These are phyloP conservation scores for Zychaea mexicana DNA, from an alignment of 371 early-diverging fungal genomes.

Conservation along the genomic window DNA sequence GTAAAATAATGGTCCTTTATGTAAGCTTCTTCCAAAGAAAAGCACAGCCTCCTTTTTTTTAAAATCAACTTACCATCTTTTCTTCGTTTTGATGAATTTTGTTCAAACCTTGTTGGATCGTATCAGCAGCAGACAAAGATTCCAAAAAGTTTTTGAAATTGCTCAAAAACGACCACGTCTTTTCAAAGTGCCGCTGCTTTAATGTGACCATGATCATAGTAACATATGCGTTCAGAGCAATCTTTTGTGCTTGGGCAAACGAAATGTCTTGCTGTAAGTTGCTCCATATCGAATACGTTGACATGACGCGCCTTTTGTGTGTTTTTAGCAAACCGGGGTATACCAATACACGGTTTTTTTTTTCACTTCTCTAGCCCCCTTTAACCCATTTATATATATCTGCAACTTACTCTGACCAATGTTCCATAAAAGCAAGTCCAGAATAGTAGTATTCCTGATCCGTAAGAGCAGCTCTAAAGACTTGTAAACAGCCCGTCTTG, in stretches of 20 bases:
- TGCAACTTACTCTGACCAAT: constrained; percentile 40
- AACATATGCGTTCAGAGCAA: constrained; percentile 52
- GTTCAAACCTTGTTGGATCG: constrained; percentile 1
- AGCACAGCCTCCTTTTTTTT: no score
- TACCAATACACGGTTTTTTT: not conserved
- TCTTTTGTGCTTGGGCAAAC: constrained; percentile 32
- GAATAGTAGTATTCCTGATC: constrained; percentile 35
- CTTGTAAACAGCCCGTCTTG: constrained; percentile 41
- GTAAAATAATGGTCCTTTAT: not conserved
- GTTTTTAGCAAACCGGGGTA: no score
- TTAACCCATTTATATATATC: not conserved
- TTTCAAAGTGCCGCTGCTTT: constrained; percentile 53
- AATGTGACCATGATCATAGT: constrained; percentile 48
- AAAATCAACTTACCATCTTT: constrained; percentile 30
- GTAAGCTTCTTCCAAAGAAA: no score
- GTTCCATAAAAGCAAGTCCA: constrained; percentile 38
- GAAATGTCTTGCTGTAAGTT: not conserved
- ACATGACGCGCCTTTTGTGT: constrained; percentile 43
- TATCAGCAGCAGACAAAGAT: constrained; percentile 20
- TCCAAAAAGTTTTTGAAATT: constrained; percentile 49
- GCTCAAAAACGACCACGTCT: constrained; percentile 43
- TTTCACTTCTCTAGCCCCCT: not conserved
- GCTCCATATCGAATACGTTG: constrained; percentile 42
- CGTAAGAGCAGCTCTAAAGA: constrained; percentile 33
- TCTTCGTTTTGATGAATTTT: constrained; percentile 24